A percentile compares a stretch with the other conserved stretches of the same genome.
Evolutionary conservation across 306 rosid genomes (phyloP).

Genomic region (Elaeagnus macrophylla): DNA sequence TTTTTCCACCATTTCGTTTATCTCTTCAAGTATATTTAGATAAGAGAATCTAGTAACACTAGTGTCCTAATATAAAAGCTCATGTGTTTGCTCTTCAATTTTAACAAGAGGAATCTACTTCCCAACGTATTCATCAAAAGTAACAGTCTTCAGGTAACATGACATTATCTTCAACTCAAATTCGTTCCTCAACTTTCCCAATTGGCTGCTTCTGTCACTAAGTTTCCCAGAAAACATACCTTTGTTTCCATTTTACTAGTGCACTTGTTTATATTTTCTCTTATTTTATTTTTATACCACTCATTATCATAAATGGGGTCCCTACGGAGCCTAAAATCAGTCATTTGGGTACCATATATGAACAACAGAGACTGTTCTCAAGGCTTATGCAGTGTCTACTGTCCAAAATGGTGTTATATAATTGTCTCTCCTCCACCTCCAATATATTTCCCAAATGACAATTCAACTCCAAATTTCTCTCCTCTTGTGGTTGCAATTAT

Average conservation of each 20-base stretch:
- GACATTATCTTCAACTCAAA: no score
- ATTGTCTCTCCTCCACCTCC: conserved; percentile 73
- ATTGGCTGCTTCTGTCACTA: no score
- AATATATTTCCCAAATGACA: conserved; percentile 45
- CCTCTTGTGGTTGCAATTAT: conserved; percentile 86
- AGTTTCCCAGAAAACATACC: neutral
- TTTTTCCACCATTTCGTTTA: conserved; percentile 22
- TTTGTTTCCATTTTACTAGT: neutral
- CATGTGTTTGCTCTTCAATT: conserved; percentile 11
- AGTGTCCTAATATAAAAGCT: neutral
- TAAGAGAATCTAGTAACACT: no score
- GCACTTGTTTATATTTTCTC: neutral
- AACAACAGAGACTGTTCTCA: conserved; percentile 73
- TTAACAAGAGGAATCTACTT: no score
- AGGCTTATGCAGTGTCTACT: conserved; percentile 69
- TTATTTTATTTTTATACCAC: neutral
- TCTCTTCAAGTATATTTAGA: conserved; percentile 22
- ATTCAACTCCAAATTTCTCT: conserved; percentile 49
- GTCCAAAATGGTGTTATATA: conserved; percentile 87
- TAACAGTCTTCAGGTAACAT: no score
- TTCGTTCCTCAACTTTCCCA: no score
- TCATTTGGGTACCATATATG: conserved; percentile 55
- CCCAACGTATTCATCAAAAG: no score
- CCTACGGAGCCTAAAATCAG: conserved; percentile 47
- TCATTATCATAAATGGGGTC: conserved; percentile 41